Conservation (phyloP, 495 filamentous ascomycete species). For the Mycothermus thermophilus region DNA sequence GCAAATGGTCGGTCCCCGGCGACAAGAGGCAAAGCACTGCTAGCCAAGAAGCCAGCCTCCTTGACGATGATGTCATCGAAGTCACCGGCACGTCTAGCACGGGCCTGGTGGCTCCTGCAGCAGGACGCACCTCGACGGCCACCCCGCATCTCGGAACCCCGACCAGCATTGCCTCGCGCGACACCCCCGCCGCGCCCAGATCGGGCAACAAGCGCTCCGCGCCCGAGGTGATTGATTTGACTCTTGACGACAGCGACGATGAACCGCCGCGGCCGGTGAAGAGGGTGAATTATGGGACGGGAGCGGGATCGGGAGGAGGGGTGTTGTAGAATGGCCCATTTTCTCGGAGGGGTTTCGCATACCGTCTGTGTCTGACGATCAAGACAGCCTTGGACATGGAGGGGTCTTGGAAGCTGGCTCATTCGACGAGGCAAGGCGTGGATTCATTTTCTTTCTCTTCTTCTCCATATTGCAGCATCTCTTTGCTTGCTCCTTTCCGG, state of each 20-base stretch:
- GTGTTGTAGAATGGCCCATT: conserved; percentile 4
- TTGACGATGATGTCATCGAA: conserved; percentile 56
- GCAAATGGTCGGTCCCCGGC: conserved; percentile 52
- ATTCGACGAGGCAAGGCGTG: too few relatives aligned
- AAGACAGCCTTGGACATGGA: too few relatives aligned
- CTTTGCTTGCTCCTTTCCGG: too few relatives aligned
- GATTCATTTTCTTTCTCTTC: too few relatives aligned
- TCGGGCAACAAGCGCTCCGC: conserved; percentile 47
- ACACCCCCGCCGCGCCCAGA: conserved; percentile 26
- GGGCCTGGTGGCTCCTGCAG: conserved; percentile 6
- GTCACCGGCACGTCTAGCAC: conserved; percentile 12
- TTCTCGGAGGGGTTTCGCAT: too few relatives aligned
- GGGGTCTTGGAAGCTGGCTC: too few relatives aligned
- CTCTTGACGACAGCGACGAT: conserved; percentile 62
- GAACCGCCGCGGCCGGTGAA: conserved; percentile 45
- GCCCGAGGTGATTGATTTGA: conserved; percentile 64
- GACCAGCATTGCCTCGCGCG: conserved; percentile 11
- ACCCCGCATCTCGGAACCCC: conserved; percentile 17
- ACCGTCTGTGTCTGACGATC: too few relatives aligned
- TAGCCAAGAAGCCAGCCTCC: conserved; percentile 15
- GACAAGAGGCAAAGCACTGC: conserved; percentile 13
- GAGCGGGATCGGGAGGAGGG: background rate
- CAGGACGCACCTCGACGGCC: background rate
- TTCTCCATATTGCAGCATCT: too few relatives aligned
- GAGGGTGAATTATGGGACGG: conserved; percentile 24